Evolutionary conservation across 2,329 filamentous ascomycete species (phyloP).

Genomic region (Fusarium keratoplasticum): DNA sequence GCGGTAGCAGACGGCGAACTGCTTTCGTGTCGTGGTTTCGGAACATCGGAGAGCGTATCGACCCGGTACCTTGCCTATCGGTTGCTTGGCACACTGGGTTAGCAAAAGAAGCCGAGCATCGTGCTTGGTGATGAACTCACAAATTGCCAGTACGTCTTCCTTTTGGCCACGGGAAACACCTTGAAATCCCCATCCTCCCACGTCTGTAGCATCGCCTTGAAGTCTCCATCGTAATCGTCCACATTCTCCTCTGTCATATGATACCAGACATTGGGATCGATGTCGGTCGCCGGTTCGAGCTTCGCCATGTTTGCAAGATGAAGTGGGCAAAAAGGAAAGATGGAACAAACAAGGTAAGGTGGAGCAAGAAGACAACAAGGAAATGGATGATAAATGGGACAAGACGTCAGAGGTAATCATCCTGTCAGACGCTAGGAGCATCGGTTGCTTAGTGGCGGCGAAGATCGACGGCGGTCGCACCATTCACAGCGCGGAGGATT

Average conservation of each 20-base stretch:
- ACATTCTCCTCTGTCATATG: constrained; percentile 48
- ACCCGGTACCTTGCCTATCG: constrained; percentile 36
- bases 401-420: neutral
- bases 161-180: constrained; percentile 28
- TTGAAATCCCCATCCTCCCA: constrained; percentile 27
- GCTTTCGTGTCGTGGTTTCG: constrained; percentile 41
- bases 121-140: neutral
- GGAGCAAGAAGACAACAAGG: neutral
- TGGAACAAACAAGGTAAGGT: neutral
- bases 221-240: constrained; percentile 41
- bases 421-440: neutral
- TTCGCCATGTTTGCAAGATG: constrained; percentile 17
- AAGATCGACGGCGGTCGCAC: neutral
- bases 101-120: constrained; percentile 12
- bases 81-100: constrained; percentile 44
- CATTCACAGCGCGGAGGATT: neutral
- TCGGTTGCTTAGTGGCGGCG: neutral
- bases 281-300: constrained; percentile 24
- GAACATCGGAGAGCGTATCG: constrained; percentile 46
- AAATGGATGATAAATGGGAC: neutral
- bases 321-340: neutral
- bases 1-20: constrained; percentile 46
- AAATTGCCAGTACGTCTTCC: constrained; percentile 9
- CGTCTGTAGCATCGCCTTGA: constrained; percentile 36
- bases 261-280: constrained; percentile 51